Evolutionary conservation across 345 rosid species (phyloP), one percentile per base, ranked within the genome.

Genomic region (Pugionium dolabratum): DNA sequence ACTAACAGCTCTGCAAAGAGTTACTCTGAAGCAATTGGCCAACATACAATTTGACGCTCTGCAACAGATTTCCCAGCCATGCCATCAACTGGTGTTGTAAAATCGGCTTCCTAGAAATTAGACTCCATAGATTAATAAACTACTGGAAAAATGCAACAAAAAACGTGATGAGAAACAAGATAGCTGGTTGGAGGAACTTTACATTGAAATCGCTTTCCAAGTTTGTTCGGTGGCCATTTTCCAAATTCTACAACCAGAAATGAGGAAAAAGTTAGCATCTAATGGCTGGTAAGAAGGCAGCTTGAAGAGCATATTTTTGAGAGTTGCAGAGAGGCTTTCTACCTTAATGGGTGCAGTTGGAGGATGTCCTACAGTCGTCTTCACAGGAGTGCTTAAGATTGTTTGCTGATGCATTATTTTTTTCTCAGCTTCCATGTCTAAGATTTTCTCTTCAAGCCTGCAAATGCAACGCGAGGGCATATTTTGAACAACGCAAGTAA

Each of bases 401-500:
- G 86, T 62, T 69, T 87, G 93, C 73, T 95, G 93, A 78, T 85
- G 77, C 76, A 95, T 89, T 76, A 90, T 54, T 57, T 87, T 85
- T 67, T 86, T 88, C 77, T 91, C 99, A 71, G 83, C 77, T 82
- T 89, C 97, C 80, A 91, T 79, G 79, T 83, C 91, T 53, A 81
- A 77, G 67, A 85, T 78, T 60, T 90, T 86, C 78, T 88, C 99
- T 76, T 85, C 87, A 71, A 95, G 99, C 69, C 99, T 95, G 80
- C 78, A 75, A 62, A 78, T 31, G 76, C 66, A 64, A 78, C 31
- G 43, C 32, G 4, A 49, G n/a, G 27, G 50, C 29, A 64, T 27
- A 7, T 7, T 69, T 57, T 10, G 26, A 39, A 57, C 35, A 51
- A 46, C 34, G 37, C 29, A 39, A 42, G 29, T 41, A 61, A 54